Conservation (phyloP, 2,329 filamentous ascomycete genomes). For the Periconia digitata region DNA sequence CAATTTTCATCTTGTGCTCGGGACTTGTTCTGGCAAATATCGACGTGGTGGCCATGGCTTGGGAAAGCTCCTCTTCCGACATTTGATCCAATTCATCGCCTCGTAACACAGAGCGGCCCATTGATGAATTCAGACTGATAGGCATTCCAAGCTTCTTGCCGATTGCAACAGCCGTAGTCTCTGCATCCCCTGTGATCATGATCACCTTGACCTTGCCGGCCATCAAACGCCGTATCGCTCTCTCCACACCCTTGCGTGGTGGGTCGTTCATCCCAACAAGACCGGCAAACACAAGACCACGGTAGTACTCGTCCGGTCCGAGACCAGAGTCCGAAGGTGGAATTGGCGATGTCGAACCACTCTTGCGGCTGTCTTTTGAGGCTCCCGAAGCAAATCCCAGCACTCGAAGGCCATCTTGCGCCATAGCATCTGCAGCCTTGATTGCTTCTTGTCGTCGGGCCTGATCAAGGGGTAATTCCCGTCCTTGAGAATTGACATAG, state of each 20-base stretch:
- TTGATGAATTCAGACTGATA: slow-evolving; percentile 62
- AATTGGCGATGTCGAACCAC: slow-evolving; percentile 34
- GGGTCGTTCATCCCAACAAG: slow-evolving; percentile 97
- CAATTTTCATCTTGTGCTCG: slow-evolving; percentile 98
- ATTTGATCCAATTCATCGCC: slow-evolving; percentile 94
- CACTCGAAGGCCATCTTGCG: slow-evolving; percentile 83
- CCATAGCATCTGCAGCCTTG: slow-evolving; percentile 82
- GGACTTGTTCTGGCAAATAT: slow-evolving; percentile 96
- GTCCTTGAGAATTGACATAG: slow-evolving; percentile 82
- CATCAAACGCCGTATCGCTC: slow-evolving; percentile 86
- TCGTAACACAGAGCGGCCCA: slow-evolving; percentile 71
- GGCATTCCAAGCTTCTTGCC: slow-evolving; percentile 94
- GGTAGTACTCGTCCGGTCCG: slow-evolving; percentile 73
- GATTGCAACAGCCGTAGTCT: slow-evolving; percentile 92
- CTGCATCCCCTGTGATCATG: slow-evolving; percentile 98
- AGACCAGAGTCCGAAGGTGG: slow-evolving; percentile 25
- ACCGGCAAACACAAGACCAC: slow-evolving; percentile 83
- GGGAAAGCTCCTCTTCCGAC: slow-evolving; percentile 79
- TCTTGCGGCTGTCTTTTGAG: slow-evolving; percentile 41
- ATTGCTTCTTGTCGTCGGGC: slow-evolving; percentile 71
- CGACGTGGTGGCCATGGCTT: slow-evolving; percentile 83
- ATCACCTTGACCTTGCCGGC: slow-evolving; percentile 94
- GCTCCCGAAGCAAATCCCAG: slow-evolving; percentile 89
- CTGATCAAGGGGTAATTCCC: slow-evolving; percentile 82
- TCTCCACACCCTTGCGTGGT: slow-evolving; percentile 84